Percentiles rank a stretch among this genome's conserved stretches.
phyloP scores from a whole-genome alignment of 116 monocot genomes.

The Iris pallida region DNA sequence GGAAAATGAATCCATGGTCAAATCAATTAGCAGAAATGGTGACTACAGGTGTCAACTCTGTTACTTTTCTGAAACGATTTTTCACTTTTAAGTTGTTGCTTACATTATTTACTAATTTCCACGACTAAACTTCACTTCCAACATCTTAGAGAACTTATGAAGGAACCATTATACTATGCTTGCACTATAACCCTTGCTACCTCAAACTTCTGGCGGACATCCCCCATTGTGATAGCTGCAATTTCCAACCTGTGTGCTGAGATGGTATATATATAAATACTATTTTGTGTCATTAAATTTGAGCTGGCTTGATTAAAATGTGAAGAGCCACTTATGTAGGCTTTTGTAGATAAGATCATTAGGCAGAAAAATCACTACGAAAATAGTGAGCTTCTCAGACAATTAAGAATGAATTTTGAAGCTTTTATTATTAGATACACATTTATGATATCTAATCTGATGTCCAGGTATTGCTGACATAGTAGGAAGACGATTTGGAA shows the following conservation, averaged over 20 bases:
- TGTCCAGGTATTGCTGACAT: conserved; percentile 72
- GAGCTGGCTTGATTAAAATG: no score
- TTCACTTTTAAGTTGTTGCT: background rate
- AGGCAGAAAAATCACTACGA: background rate
- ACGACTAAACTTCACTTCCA: conserved; percentile 13
- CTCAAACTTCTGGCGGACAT: conserved; percentile 71
- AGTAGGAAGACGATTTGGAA: conserved; percentile 62
- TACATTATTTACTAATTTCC: background rate
- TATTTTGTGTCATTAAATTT: no score
- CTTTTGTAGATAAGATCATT: no score
- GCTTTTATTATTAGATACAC: background rate
- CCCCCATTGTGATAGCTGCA: conserved; percentile 34
- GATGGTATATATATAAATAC: conserved; percentile 43
- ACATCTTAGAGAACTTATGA: conserved; percentile 66
- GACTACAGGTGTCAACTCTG: conserved; percentile 53
- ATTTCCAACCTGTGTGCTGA: background rate
- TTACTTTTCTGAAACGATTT: background rate
- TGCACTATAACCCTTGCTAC: conserved; percentile 82
- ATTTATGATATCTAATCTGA: background rate
- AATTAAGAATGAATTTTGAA: background rate
- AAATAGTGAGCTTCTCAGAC: background rate
- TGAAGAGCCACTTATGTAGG: no score
- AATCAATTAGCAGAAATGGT: conserved; percentile 85
- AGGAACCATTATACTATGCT: conserved; percentile 86
- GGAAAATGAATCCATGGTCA: conserved; percentile 81